Evolutionary conservation across 1,139 yeast genomes (phyloP), one percentile per base, ranked within the genome.

Genomic region (Meyerozyma sp.): DNA sequence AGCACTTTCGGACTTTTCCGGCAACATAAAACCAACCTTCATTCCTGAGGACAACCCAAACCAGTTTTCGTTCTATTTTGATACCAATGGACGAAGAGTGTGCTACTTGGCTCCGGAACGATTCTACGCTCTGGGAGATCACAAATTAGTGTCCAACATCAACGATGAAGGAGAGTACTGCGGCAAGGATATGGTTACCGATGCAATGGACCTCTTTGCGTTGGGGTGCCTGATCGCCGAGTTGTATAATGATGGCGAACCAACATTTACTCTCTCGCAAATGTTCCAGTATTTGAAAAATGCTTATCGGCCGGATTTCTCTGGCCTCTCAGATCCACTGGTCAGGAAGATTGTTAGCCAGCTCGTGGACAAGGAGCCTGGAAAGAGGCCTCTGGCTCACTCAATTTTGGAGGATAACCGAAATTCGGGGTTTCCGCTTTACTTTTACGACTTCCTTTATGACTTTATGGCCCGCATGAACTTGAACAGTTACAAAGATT

Each of bases 21-120:
- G 81, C 2, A 79, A 79, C 59, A 58, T 57, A 8, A 94, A 94
- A 61, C 99, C 99, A 0, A 82, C 81, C 0, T 83, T 74, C 54
- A 66, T 94, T 26, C 98, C 98, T 0, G 96, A 88, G 52, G 95
- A 90, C 54, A 93, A 94, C 57, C 98, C 98, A 0, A 87, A 93
- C n/a, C 93, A 86, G 52, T 93, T 86, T 56, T 82, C 95, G 1
- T 93, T 91, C 58, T 94, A 83, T 61, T 94, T 90, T 59, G 98
- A 93, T 63, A 86, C 93, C 4, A 86, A 95, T 2, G 89, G 81
- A 57, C 70, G 98, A 51, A 73, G 96, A 55, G 79, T 82, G 3
- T 93, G 98, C 62, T 93, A 91, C 60, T 65, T 94, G 42, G 98
- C 98, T 0, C 98, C 99, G 0, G 99, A 94, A 59, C 66, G 98